phyloP scores from a whole-genome alignment of 2,329 filamentous ascomycete genomes.

The Hirsutella minnesotensis region DNA sequence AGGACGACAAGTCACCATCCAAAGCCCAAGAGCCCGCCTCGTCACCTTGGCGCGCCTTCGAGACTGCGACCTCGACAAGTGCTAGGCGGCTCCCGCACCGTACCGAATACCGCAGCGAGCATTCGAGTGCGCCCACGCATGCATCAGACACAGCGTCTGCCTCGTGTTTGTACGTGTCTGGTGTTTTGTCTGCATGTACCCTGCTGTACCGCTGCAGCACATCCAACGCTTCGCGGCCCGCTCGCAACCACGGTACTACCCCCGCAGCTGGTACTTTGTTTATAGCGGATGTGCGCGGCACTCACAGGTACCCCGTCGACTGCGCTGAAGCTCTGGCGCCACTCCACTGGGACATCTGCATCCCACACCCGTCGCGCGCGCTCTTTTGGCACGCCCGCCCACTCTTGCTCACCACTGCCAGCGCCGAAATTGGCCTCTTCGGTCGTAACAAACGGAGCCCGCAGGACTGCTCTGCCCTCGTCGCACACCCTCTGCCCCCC shows the following conservation, averaged over 20 bases:
- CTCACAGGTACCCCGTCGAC: background rate
- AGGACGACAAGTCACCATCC: background rate
- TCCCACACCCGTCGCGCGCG: background rate
- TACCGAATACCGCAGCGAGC: background rate
- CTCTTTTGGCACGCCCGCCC: slow-evolving; percentile 2
- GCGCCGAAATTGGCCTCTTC: background rate
- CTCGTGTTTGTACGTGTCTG: background rate
- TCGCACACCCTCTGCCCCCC: slow-evolving; percentile 7
- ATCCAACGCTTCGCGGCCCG: background rate
- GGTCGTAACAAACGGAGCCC: slow-evolving; percentile 3
- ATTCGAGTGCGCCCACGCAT: background rate
- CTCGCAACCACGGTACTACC: background rate
- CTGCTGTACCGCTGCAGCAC: background rate
- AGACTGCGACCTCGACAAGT: too few relatives aligned
- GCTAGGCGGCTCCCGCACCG: too few relatives aligned
- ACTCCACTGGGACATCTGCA: slow-evolving; percentile 1
- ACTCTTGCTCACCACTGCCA: slow-evolving; percentile 7
- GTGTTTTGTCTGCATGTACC: background rate
- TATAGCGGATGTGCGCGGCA: background rate
- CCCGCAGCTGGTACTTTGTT: background rate
- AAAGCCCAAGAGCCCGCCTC: background rate
- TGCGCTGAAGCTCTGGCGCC: background rate
- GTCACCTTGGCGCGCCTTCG: slow-evolving; percentile 1
- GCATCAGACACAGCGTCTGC: background rate
- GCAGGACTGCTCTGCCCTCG: slow-evolving; percentile 6